A percentile compares a stretch with the other conserved stretches of the same genome.
These are phyloP conservation scores for Catharanthus roseus DNA, from an alignment of 257 asterid species.

Conservation along the genomic window DNA sequence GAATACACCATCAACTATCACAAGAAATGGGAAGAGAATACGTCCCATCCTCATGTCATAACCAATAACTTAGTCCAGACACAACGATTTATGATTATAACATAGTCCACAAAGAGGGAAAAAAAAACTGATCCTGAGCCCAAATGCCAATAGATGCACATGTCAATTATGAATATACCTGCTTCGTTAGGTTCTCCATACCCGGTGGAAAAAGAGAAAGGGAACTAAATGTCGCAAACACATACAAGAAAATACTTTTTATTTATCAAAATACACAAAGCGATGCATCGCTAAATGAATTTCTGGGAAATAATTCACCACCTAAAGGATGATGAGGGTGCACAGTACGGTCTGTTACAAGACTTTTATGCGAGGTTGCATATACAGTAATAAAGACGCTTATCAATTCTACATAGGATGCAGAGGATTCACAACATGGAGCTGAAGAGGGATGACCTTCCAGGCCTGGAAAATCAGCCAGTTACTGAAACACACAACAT, in stretches of 20 bases:
- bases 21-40: not conserved
- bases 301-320: not conserved
- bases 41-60: not conserved
- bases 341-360: not conserved
- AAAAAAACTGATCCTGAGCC: not conserved
- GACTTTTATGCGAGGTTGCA: not conserved
- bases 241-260: not conserved
- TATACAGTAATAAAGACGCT: not conserved
- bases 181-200: not conserved
- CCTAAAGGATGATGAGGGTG: not conserved
- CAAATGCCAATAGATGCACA: not conserved
- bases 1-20: not conserved
- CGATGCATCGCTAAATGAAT: not conserved
- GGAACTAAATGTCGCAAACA: too few relatives aligned
- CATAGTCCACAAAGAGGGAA: not conserved
- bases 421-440: not conserved
- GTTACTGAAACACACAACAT: not conserved
- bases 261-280: not conserved
- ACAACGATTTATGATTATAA: not conserved
- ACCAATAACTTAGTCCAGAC: not conserved
- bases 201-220: not conserved
- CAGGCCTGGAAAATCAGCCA: not conserved
- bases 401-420: not conserved
- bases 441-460: not conserved
- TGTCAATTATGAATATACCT: not conserved